Base-by-base conservation (phyloP, 768 basidiomycete species). In the Lentinula guzmanii region DNA sequence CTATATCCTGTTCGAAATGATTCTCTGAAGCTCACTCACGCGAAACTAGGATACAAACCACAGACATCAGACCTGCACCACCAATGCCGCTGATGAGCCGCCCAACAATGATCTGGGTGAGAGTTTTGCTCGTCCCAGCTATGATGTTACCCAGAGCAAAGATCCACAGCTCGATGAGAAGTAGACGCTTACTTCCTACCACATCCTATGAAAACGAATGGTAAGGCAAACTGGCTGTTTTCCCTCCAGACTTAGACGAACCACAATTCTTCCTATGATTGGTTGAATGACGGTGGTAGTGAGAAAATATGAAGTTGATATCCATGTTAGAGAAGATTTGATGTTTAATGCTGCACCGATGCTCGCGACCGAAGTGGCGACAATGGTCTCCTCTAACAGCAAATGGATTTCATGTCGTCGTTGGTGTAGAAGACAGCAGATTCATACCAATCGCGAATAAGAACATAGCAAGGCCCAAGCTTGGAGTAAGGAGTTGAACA, bases 61-160 rank as follows among this genome's bases (percentile, higher is more conserved):
- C 53, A 5, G 65, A 68, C 13, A 71, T 61, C 46, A 71, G 43
- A n/a, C 69, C 69, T 31, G 70, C 69, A 10, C 63, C 69, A 16
- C 70, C 70, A 24, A 69, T 61, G 4, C 69, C 70, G 41, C 65
- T 66, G 11, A 71, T 63, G n/a, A 70, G 61, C 35, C 70, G 63
- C 4, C 70, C 69, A 41, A 66, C 66, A 8, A 71, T 63, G 42
- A 71, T 67, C 58, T 70, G 70, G 2, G 56, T 62, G 21, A 71
- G 58, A 13, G 57, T 61, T 31, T 68, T 63, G 51, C 67, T 68
- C 6, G 66, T 61, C 41, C 70, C 70, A 7, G 69, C 68, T 43
- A 71, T 69, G 45, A 70, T 62, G 42, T 69, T 70, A 0, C 70
- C 70, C 16, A 69, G 33, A 21, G 66, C 65, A 45, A 70, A 70